Percentiles rank a stretch among this genome's conserved stretches.
Evolutionary conservation across 2,329 filamentous ascomycete genomes (phyloP).

Genomic region (Clarireedia homoeocarpa): DNA sequence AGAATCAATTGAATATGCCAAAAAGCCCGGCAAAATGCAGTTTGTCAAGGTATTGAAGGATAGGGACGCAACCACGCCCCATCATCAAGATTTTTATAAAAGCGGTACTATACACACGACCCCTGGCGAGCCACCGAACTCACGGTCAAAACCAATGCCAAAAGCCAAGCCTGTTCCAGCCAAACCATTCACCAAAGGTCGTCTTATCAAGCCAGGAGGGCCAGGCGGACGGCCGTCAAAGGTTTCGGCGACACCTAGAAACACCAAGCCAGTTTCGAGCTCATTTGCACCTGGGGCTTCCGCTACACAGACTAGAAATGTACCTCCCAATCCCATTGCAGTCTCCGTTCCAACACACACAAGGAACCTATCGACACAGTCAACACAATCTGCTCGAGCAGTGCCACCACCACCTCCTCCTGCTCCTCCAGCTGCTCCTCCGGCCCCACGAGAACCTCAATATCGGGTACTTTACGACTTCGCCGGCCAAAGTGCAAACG

Average conservation of each 20-base stretch:
- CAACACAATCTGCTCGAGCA: conserved; percentile 38
- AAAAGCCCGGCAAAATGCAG: conserved; percentile 92
- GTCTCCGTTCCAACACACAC: conserved; percentile 43
- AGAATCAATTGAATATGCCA: conserved; percentile 89
- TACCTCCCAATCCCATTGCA: conserved; percentile 28
- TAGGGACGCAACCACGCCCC: conserved; percentile 41
- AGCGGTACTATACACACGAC: conserved; percentile 84
- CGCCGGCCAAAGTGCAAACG: conserved; percentile 72
- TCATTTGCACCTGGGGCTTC: conserved; percentile 11
- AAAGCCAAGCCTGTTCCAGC: conserved; percentile 79
- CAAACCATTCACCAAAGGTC: conserved; percentile 86
- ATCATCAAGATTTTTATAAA: conserved; percentile 81
- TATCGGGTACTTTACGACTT: conserved; percentile 94
- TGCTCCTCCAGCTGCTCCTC: conserved; percentile 59
- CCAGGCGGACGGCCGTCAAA: conserved; percentile 75
- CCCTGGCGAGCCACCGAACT: conserved; percentile 74
- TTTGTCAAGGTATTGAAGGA: conserved; percentile 88
- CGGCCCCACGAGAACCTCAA: conserved; percentile 60
- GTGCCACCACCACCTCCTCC: conserved; percentile 45
- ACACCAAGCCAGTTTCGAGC: conserved; percentile 27
- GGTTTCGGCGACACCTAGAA: conserved; percentile 39
- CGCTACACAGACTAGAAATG: conserved; percentile 15
- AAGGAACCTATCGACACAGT: conserved; percentile 36
- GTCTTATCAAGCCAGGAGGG: conserved; percentile 85
- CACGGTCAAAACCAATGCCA: conserved; percentile 75